These are phyloP conservation scores for Thraustochytrium sp. DNA, from an alignment of 352 stramenopile species.

Conservation along the genomic window DNA sequence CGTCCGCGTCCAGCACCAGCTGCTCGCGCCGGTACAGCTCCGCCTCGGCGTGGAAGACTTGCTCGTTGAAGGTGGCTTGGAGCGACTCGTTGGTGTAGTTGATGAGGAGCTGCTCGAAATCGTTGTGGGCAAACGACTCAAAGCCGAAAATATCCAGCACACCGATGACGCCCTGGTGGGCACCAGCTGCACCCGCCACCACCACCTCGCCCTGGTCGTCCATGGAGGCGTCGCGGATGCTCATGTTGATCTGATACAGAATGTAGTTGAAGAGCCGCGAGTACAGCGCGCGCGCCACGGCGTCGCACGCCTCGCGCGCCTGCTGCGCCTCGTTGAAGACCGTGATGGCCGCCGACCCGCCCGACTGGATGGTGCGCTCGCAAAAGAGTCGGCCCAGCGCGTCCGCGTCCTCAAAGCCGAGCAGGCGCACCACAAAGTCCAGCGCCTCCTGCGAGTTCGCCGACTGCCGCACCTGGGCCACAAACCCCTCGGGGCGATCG, in stretches of 20 bases:
- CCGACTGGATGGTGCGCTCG: constrained; percentile 8
- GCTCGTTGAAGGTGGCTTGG: constrained; percentile 78
- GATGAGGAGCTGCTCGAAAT: constrained; percentile 79
- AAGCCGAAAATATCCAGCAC: constrained; percentile 82
- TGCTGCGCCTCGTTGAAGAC: neutral
- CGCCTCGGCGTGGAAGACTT: constrained; percentile 75
- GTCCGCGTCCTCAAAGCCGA: constrained; percentile 3
- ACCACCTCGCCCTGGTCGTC: constrained; percentile 60
- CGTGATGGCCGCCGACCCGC: neutral
- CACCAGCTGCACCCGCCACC: constrained; percentile 62
- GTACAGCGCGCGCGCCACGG: constrained; percentile 86
- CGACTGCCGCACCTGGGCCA: neutral
- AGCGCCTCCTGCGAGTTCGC: neutral
- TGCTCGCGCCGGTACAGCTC: constrained; percentile 70
- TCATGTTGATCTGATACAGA: constrained; percentile 57
- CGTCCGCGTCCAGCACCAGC: constrained; percentile 61
- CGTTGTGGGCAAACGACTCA: constrained; percentile 78
- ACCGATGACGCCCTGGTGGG: constrained; percentile 61
- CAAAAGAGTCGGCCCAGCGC: neutral
- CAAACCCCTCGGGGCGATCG: constrained; percentile 47
- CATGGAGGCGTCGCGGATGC: neutral
- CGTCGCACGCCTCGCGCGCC: neutral
- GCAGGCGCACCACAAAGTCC: neutral
- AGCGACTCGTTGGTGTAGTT: constrained; percentile 80
- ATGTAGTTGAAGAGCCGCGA: constrained; percentile 90